phyloP scores from a whole-genome alignment of 768 basidiomycete species.

The Ramaria rubella region DNA sequence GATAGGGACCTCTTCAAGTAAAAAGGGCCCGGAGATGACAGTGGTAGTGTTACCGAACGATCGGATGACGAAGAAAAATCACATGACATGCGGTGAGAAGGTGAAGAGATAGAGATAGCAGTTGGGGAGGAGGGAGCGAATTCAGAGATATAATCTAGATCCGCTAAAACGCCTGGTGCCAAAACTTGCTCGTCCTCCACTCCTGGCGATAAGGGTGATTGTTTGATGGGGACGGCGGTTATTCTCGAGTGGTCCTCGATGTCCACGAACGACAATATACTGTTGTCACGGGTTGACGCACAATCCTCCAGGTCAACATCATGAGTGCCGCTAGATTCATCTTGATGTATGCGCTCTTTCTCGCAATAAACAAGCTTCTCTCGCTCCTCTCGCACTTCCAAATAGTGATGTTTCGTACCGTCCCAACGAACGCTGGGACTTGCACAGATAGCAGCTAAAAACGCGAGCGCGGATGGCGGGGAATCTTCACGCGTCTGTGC shows the following conservation, averaged over 20 bases:
- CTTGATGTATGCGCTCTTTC: too few species aligned
- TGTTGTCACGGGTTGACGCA: too few species aligned
- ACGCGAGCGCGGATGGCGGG: neutral
- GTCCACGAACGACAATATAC: too few species aligned
- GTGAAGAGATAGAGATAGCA: neutral
- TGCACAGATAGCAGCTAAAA: constrained; percentile 8
- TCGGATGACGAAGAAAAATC: neutral
- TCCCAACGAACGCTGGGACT: constrained; percentile 7
- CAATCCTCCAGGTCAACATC: too few species aligned
- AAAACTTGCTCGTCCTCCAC: neutral
- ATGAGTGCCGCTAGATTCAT: too few species aligned
- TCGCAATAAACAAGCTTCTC: too few species aligned
- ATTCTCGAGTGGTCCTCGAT: too few species aligned
- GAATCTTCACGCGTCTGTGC: constrained; percentile 4
- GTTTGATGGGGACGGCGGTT: too few species aligned
- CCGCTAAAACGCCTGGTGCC: neutral
- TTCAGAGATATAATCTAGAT: neutral
- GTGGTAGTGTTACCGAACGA: constrained; percentile 1
- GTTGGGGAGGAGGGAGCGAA: neutral
- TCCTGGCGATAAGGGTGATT: neutral
- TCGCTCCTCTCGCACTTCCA: neutral
- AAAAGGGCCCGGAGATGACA: neutral
- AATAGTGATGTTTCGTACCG: neutral
- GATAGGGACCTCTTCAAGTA: neutral
- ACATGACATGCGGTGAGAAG: neutral